Conservation (phyloP, 768 basidiomycete genomes). For the Dendrothele bispora region DNA sequence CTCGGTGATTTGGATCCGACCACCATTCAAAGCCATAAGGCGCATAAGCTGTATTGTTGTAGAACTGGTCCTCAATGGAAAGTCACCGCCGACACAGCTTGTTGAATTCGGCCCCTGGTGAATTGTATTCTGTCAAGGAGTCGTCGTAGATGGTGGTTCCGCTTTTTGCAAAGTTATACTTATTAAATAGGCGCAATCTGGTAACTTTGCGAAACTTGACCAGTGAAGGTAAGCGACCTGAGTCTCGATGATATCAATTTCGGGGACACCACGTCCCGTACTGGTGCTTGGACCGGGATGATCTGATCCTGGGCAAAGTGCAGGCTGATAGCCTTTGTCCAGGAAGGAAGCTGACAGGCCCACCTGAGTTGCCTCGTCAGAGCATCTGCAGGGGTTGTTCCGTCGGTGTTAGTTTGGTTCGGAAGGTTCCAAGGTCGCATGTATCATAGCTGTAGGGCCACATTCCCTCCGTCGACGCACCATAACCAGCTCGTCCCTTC, state of each 20-base stretch:
- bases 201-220: constrained; percentile 76
- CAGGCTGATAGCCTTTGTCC: constrained; percentile 88
- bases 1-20: constrained; percentile 64
- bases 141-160: constrained; percentile 53
- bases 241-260: constrained; percentile 92
- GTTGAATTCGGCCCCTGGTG: constrained; percentile 71
- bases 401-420: constrained; percentile 68
- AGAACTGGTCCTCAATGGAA: constrained; percentile 54
- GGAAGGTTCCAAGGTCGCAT: constrained; percentile 87
- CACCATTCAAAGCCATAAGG: constrained; percentile 82
- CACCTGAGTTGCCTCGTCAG: constrained; percentile 48
- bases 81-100: constrained; percentile 70
- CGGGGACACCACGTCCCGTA: constrained; percentile 79
- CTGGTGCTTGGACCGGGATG: constrained; percentile 82
- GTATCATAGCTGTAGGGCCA: constrained; percentile 84
- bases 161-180: constrained; percentile 60
- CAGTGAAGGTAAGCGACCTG: constrained; percentile 66
- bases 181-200: constrained; percentile 81
- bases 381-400: constrained; percentile 55
- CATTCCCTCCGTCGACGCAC: constrained; percentile 84
- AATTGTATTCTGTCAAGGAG: constrained; percentile 54
- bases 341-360: constrained; percentile 70
- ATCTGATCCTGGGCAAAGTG: constrained; percentile 80
- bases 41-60: constrained; percentile 53
- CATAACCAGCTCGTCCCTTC: constrained; percentile 83